Conservation (phyloP, 495 filamentous ascomycete genomes). For the Penicillium salamii region DNA sequence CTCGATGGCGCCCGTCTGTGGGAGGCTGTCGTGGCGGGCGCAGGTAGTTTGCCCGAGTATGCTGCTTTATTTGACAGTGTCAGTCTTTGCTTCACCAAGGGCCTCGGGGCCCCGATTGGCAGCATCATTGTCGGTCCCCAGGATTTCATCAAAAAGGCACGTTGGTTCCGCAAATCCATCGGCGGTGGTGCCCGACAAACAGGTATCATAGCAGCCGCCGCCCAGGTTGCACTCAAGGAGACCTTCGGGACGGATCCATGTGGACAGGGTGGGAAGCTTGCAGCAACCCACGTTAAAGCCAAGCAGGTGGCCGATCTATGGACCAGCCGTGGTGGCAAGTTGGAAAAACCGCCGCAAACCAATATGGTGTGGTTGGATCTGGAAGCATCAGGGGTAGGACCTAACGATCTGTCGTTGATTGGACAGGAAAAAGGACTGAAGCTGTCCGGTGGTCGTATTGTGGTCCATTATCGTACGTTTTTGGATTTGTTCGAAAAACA, state of each 20-base stretch:
- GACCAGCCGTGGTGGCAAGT: constrained; percentile 52
- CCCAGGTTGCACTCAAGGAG: constrained; percentile 47
- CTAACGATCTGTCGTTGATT: constrained; percentile 41
- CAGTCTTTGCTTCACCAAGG: constrained; percentile 84
- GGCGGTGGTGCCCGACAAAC: constrained; percentile 80
- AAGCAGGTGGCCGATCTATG: constrained; percentile 62
- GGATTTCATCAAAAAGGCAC: constrained; percentile 64
- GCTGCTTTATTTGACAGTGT: constrained; percentile 74
- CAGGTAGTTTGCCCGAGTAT: constrained; percentile 64
- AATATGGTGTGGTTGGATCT: constrained; percentile 96
- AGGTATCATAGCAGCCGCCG: constrained; percentile 47
- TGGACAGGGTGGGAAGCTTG: constrained; percentile 63
- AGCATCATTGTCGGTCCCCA: constrained; percentile 69
- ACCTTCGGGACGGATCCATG: constrained; percentile 61
- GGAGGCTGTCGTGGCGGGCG: constrained; percentile 65
- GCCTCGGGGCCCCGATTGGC: constrained; percentile 84
- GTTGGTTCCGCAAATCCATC: constrained; percentile 80
- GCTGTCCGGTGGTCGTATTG: constrained; percentile 37
- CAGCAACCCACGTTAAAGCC: constrained; percentile 59
- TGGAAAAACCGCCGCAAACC: constrained; percentile 58
- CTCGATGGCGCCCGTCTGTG: constrained; percentile 84
- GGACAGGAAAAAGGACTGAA: constrained; percentile 38
- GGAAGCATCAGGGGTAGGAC: constrained; percentile 43
- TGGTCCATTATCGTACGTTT: constrained; percentile 48
- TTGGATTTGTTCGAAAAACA: background rate